These are phyloP conservation scores for Lactarius akahatsu DNA, from an alignment of 768 basidiomycete genomes.

Conservation along the genomic window DNA sequence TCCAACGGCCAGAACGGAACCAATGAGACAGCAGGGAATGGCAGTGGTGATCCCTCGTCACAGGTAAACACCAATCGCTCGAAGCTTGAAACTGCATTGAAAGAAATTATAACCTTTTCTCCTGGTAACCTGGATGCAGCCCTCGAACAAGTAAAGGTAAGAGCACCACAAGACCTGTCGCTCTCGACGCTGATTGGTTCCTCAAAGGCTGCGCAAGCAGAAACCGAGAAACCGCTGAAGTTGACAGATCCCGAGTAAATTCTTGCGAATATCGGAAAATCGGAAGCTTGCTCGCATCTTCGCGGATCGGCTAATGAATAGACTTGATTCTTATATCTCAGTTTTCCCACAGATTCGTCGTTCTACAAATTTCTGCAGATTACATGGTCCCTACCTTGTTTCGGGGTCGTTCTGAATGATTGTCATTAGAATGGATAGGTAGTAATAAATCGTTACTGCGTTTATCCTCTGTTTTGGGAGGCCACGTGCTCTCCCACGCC, in stretches of 20 bases:
- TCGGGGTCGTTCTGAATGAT: background rate
- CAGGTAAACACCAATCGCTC: constrained; percentile 5
- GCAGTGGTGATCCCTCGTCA: background rate
- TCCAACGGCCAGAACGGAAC: background rate
- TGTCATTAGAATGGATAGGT: background rate
- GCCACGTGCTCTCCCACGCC: background rate
- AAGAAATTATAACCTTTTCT: background rate
- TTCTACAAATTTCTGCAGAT: background rate
- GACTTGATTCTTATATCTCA: constrained; percentile 6
- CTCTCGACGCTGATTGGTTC: background rate
- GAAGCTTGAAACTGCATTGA: constrained; percentile 22
- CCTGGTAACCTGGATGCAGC: background rate
- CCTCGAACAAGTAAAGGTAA: constrained; percentile 16
- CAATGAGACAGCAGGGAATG: background rate
- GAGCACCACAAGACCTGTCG: background rate
- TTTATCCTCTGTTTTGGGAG: background rate
- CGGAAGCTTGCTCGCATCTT: background rate
- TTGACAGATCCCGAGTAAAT: constrained; percentile 4
- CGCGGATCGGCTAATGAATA: background rate
- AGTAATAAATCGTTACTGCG: background rate
- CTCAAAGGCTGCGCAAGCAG: constrained; percentile 7
- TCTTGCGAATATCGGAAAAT: background rate
- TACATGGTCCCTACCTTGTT: constrained; percentile 3
- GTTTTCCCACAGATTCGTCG: background rate
- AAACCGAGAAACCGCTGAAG: constrained; percentile 4